Base-by-base conservation (phyloP, 352 stramenopile species). In the Achlya hypogyna region DNA sequence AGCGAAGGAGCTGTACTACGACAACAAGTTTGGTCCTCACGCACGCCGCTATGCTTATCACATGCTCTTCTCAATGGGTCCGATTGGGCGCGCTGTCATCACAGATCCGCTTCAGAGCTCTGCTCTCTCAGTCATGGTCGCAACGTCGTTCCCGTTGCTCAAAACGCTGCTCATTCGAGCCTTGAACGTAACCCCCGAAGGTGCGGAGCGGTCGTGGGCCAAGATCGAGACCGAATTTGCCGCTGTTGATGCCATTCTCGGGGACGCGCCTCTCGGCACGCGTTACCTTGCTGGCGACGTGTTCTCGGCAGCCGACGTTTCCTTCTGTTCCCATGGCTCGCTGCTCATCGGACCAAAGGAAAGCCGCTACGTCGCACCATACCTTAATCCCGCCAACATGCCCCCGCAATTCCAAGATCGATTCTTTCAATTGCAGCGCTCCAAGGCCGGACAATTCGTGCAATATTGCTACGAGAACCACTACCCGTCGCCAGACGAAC, bases 391-490 rank as follows among this genome's bases (percentile, higher is more conserved):
- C 25, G 56, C 62, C 6, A 63, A 67, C 1, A 64, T 78, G 10
- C 56, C 74, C 28, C 65, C 66, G 0, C 29, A 63, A 4, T 74
- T 79, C 38, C 77, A 60, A 14, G 35, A 71, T 18, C 74, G 77
- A 9, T 53, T 78, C 34, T 65, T 79, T 42, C 47, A 63, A 29
- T 56, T 85, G 0, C 67, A 69, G 28, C 32, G 32, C 16, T 84
- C 77, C 35, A 82, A 79, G 62, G 70, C 73, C 20, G 78, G 65
- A 2, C 60, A 79, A 53, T 82, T 75, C 25, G 77, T 84, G 31
- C 65, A 72, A 10, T 85, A 75, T 75, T 84, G 79, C 72, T 87
- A 85, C 72, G 67, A 71, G 65, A 69, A 84, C 70, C 74, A 76
- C 18, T 78, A 77, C 12, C 75, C 77, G 4, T 14, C 25, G 23